Conservation (phyloP, 805 yeast genomes). For the Teunomyces cretensis region DNA sequence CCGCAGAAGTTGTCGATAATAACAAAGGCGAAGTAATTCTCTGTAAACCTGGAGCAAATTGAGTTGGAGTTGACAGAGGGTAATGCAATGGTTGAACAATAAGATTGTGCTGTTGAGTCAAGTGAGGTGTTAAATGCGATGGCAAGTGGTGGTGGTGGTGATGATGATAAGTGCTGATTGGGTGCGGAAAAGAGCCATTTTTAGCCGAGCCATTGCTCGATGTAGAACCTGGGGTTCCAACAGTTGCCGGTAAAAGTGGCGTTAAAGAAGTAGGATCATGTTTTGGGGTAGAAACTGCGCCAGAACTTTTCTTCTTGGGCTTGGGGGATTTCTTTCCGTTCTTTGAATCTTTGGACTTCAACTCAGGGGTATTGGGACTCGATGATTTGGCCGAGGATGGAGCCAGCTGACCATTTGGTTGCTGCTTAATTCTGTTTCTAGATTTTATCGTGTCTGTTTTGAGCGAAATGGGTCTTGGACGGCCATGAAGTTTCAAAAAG, state of each 20-base stretch:
- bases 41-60: conserved; percentile 63
- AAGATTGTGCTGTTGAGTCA: conserved; percentile 20
- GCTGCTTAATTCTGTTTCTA: conserved; percentile 77
- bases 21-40: conserved; percentile 65
- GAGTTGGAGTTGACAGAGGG: conserved; percentile 69
- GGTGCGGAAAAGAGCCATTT: conserved; percentile 9
- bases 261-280: conserved; percentile 15
- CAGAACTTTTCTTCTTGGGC: conserved; percentile 11
- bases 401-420: conserved; percentile 7
- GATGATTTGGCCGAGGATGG: conserved; percentile 18
- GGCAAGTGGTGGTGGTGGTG: conserved; percentile 14
- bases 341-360: conserved; percentile 48
- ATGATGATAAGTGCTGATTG: conserved; percentile 11
- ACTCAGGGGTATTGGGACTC: conserved; percentile 56
- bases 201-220: conserved; percentile 4
- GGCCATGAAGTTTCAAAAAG: conserved; percentile 84
- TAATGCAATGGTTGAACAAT: conserved; percentile 58
- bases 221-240: conserved; percentile 5
- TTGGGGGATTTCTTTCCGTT: conserved; percentile 26
- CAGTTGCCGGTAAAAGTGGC: conserved; percentile 27
- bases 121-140: conserved; percentile 8
- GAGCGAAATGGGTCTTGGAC: conserved; percentile 86
- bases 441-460: conserved; percentile 92
- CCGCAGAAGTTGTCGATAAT: conserved; percentile 49
- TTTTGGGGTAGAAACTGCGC: background rate